Percentiles rank a stretch among this genome's conserved stretches.
Conservation (phyloP, 352 stramenopile species). For the Pythium vanterpoolii region DNA sequence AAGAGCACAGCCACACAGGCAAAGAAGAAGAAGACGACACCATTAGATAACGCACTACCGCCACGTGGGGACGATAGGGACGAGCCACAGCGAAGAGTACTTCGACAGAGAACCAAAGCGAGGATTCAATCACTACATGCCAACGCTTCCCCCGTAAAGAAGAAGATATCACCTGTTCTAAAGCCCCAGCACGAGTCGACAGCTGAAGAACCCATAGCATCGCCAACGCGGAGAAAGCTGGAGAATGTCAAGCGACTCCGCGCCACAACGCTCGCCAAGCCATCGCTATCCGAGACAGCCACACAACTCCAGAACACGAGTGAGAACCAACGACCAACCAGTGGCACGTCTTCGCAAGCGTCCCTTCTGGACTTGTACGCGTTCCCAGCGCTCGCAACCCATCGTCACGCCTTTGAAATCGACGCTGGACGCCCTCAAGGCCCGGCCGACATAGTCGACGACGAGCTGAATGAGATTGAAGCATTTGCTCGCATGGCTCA, state of each 20-base stretch:
- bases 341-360: neutral
- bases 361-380: constrained; percentile 49
- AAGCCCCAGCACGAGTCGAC: neutral
- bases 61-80: neutral
- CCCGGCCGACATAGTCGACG: constrained; percentile 27
- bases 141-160: neutral
- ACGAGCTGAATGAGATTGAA: constrained; percentile 39
- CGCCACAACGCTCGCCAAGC: neutral
- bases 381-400: constrained; percentile 20
- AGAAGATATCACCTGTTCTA: neutral
- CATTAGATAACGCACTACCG: neutral
- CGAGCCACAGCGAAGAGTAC: neutral
- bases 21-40: constrained; percentile 14
- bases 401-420: constrained; percentile 11
- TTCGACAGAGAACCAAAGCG: constrained; percentile 17
- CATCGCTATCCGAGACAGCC: neutral
- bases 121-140: constrained; percentile 9
- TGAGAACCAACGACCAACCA: constrained; percentile 1
- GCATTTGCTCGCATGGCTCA: constrained; percentile 55
- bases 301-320: neutral
- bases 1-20: neutral
- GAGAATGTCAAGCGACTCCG: constrained; percentile 18
- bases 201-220: neutral
- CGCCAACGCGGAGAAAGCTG: constrained; percentile 19
- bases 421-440: neutral